These are phyloP conservation scores for Ilyonectria mors-panacis DNA, from an alignment of 2,329 filamentous ascomycete genomes.

Conservation along the genomic window DNA sequence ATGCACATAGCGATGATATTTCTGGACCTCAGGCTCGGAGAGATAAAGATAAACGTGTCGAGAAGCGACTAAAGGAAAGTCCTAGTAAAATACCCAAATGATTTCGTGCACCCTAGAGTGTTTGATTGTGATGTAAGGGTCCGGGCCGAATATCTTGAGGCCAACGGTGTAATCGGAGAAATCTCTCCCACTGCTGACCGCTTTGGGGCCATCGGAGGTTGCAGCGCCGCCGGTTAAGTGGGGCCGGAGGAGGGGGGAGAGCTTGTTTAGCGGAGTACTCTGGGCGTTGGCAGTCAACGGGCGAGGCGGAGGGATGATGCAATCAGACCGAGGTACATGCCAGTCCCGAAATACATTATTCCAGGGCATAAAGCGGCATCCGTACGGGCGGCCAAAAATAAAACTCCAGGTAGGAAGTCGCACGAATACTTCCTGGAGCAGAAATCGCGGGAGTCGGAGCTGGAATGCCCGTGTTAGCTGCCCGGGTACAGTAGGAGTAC, in stretches of 20 bases:
- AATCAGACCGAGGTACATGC: not conserved
- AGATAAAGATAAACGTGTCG: not conserved
- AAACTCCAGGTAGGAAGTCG: not conserved
- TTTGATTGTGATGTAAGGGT: not conserved
- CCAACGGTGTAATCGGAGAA: not conserved
- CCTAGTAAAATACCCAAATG: not conserved
- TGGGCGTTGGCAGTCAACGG: not conserved
- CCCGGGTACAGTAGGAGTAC: not conserved
- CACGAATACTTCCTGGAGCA: not conserved
- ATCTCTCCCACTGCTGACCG: slow-evolving; percentile 6
- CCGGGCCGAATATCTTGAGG: not conserved
- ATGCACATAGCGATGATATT: not conserved
- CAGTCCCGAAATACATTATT: not conserved
- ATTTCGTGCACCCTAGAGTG: no score
- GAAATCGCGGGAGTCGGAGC: not conserved
- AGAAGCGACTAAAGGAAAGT: not conserved
- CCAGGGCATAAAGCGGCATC: not conserved
- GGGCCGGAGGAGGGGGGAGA: slow-evolving; percentile 25
- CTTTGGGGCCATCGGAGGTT: slow-evolving; percentile 23
- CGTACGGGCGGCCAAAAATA: not conserved
- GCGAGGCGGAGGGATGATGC: not conserved
- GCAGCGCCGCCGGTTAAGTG: slow-evolving; percentile 27
- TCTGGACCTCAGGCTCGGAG: not conserved
- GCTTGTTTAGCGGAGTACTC: slow-evolving; percentile 29
- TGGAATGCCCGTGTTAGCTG: not conserved